Conservation (phyloP, 1,284 basidiomycete genomes). For the Athelia psychrophila region DNA sequence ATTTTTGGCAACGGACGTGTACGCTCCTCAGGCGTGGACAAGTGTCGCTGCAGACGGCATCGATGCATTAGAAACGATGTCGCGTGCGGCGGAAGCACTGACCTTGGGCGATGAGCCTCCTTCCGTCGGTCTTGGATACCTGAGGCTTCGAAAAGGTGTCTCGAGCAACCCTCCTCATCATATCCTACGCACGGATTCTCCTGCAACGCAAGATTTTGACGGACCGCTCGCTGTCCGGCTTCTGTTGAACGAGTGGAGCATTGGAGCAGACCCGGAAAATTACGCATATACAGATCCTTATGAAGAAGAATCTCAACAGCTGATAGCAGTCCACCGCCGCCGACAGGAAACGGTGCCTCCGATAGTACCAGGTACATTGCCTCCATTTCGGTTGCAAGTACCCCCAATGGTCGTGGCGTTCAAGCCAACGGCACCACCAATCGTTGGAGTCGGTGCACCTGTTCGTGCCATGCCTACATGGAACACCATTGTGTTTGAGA, state of each 20-base stretch:
- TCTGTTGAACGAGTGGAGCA: conserved; percentile 65
- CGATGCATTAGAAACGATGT: conserved; percentile 45
- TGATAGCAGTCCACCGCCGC: neutral
- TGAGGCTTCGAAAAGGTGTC: conserved; percentile 44
- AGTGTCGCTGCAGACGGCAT: conserved; percentile 22
- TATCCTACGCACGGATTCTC: conserved; percentile 10
- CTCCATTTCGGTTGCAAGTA: conserved; percentile 8
- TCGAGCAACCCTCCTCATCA: neutral
- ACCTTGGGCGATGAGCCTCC: conserved; percentile 53
- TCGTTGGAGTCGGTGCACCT: neutral
- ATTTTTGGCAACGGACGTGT: conserved; percentile 53
- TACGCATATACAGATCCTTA: conserved; percentile 60
- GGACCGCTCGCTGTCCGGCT: conserved; percentile 54
- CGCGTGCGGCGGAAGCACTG: conserved; percentile 46
- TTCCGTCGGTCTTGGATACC: conserved; percentile 55
- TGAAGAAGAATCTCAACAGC: conserved; percentile 24
- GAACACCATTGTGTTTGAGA: conserved; percentile 2
- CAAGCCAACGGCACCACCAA: conserved; percentile 16
- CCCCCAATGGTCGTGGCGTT: conserved; percentile 35
- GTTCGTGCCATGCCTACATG: neutral
- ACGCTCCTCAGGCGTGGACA: conserved; percentile 41
- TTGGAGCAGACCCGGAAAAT: conserved; percentile 46
- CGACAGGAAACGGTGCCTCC: neutral
- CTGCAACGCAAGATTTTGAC: conserved; percentile 14
- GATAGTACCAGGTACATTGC: neutral